Conservation (phyloP, 176 grass and related monocot species). For the Ensete glaucum region DNA sequence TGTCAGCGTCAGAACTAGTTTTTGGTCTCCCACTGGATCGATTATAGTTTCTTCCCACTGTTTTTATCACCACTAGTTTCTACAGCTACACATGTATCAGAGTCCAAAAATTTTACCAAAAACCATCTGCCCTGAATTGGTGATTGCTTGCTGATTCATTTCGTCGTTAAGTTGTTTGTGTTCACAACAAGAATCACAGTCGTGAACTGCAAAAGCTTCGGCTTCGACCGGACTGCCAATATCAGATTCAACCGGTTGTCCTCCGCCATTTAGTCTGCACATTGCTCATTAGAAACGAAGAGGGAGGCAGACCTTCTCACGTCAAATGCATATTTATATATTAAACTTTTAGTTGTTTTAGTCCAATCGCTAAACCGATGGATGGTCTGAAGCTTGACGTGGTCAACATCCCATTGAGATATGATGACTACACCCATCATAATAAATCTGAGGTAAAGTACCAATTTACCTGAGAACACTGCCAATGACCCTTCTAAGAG, state of each 20-base stretch:
- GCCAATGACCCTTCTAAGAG: no score
- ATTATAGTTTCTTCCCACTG: conserved; percentile 5
- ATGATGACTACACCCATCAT: no score
- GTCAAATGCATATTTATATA: no score
- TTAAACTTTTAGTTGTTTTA: no score
- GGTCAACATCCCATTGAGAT: no score
- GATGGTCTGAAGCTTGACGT: no score
- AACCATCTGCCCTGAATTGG: background rate
- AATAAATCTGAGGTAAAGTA: no score
- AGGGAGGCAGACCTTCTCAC: no score
- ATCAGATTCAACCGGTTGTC: background rate
- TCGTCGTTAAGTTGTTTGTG: conserved; percentile 2
- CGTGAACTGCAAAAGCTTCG: background rate
- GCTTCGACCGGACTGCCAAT: background rate
- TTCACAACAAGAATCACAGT: background rate
- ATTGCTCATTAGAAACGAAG: background rate
- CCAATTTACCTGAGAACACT: no score
- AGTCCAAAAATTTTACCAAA: background rate
- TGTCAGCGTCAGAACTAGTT: background rate
- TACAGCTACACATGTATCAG: background rate
- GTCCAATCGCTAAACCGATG: no score
- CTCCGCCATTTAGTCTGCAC: background rate
- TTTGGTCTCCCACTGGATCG: background rate
- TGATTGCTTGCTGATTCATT: background rate
- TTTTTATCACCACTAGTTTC: background rate